These are phyloP conservation scores for Macrotyloma uniflorum DNA, from an alignment of 306 rosid genomes.

Conservation along the genomic window DNA sequence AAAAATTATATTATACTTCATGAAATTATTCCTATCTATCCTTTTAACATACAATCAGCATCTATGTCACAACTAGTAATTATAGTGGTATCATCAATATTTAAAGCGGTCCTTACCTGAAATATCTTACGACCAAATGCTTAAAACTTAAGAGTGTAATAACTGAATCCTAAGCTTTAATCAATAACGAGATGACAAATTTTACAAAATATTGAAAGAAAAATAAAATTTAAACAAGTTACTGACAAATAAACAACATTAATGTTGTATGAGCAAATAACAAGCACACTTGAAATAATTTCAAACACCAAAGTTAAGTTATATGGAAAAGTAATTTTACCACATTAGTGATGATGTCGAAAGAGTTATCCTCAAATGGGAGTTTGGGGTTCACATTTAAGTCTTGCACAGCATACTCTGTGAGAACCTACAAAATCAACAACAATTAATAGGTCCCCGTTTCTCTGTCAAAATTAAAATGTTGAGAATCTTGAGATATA, in stretches of 20 bases:
- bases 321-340: slow-evolving; percentile 43
- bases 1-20: not conserved
- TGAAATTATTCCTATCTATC: slow-evolving; percentile 8
- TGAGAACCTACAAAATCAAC: slow-evolving; percentile 64
- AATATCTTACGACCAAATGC: slow-evolving; percentile 20
- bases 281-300: slow-evolving; percentile 18
- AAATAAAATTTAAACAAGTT: not conserved
- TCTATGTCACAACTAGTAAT: not conserved
- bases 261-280: not conserved
- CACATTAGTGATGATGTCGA: slow-evolving; percentile 74
- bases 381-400: slow-evolving; percentile 71
- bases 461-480: slow-evolving; percentile 9
- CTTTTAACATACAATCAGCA: not conserved
- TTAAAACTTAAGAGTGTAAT: not conserved
- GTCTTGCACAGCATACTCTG: slow-evolving; percentile 69
- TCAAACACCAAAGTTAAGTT: not conserved
- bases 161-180: slow-evolving; percentile 13
- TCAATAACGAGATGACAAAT: not conserved
- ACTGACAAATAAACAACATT: not conserved
- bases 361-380: slow-evolving; percentile 76
- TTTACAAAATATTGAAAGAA: not conserved
- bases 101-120: not conserved
- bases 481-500: not conserved
- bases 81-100: not conserved
- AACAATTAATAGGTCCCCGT: slow-evolving; percentile 17